Evolutionary conservation across 768 basidiomycete genomes (phyloP).

Genomic region (Tricholoma sp.): DNA sequence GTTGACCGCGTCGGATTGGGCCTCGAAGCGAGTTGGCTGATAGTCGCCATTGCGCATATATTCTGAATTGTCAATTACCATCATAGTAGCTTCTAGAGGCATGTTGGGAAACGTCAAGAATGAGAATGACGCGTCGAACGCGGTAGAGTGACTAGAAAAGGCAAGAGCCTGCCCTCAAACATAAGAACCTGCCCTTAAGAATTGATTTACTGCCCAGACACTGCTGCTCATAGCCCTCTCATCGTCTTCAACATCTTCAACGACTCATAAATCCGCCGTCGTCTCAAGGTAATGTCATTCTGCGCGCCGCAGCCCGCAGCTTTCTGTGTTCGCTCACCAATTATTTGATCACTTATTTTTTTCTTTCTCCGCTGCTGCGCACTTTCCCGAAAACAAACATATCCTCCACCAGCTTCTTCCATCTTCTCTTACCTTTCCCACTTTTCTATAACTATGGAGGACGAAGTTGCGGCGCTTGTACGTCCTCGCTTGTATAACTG

Average conservation of each 20-base stretch:
- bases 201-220: not conserved
- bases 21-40: constrained; percentile 78
- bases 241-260: constrained; percentile 22
- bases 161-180: constrained; percentile 1
- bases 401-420: not conserved
- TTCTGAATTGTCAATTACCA: constrained; percentile 96
- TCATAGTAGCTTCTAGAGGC: constrained; percentile 97
- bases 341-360: too few relatives aligned
- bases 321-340: constrained; percentile 11
- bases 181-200: not conserved
- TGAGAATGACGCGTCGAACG: constrained; percentile 27
- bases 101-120: constrained; percentile 40
- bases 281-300: constrained; percentile 7
- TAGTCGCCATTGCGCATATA: constrained; percentile 97
- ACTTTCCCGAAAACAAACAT: not conserved
- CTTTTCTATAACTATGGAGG: constrained; percentile 33
- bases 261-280: not conserved
- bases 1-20: constrained; percentile 89
- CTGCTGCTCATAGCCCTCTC: constrained; percentile 15
- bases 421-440: constrained; percentile 3
- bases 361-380: constrained; percentile 1
- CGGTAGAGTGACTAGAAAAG: constrained; percentile 7
- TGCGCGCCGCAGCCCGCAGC: constrained; percentile 20
- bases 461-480: constrained; percentile 45
- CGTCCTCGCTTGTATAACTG: constrained; percentile 29